These are phyloP conservation scores for Xylaria grammica DNA, from an alignment of 495 filamentous ascomycete genomes.

Conservation along the genomic window DNA sequence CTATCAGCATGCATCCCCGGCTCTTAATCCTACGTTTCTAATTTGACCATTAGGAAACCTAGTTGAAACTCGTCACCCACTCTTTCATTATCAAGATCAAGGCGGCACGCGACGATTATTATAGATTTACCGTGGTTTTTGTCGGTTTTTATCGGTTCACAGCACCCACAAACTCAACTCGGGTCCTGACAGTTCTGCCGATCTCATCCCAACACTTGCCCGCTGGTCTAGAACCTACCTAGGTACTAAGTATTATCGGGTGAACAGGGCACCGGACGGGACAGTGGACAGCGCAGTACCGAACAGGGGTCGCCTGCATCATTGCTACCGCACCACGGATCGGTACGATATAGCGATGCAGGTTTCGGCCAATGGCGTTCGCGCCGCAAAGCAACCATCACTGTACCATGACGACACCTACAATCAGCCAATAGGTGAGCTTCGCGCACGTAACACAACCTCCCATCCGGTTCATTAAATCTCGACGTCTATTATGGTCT, in stretches of 20 bases:
- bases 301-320: conserved; percentile 2
- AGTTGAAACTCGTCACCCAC: neutral
- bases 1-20: neutral
- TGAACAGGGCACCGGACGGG: neutral
- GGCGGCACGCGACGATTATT: neutral
- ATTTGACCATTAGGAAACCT: neutral
- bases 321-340: conserved; percentile 12
- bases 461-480: neutral
- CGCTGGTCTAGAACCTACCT: neutral
- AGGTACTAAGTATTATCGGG: neutral
- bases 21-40: neutral
- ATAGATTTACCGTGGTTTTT: neutral
- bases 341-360: conserved; percentile 19
- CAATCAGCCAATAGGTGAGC: conserved; percentile 18
- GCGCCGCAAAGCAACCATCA: conserved; percentile 11
- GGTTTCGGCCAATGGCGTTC: conserved; percentile 19
- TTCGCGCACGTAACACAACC: neutral
- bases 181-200: neutral
- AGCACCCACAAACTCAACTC: neutral
- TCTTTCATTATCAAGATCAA: neutral
- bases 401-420: conserved; percentile 23
- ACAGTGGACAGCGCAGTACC: neutral
- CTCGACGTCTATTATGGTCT: neutral
- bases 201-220: neutral
- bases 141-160: neutral